Conservation (phyloP, 805 yeast genomes). For the Ogataea methanolica region DNA sequence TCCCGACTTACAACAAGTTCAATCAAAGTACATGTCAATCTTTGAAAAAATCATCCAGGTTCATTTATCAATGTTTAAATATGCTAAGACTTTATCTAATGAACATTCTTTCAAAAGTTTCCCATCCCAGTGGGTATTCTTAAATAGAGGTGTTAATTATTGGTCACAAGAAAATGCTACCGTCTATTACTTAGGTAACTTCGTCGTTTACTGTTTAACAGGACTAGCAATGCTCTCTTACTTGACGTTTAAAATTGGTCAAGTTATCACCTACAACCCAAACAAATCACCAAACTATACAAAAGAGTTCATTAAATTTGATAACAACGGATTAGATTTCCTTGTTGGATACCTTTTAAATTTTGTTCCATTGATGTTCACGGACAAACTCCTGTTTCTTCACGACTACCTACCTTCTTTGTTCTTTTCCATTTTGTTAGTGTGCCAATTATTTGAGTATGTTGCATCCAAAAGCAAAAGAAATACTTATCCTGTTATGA, state of each 20-base stretch:
- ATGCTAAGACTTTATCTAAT: slow-evolving; percentile 42
- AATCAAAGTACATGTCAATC: slow-evolving; percentile 33
- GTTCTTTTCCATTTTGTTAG: slow-evolving; percentile 42
- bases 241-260: slow-evolving; percentile 7
- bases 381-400: slow-evolving; percentile 32
- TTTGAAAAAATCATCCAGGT: slow-evolving; percentile 50
- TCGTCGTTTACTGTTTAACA: slow-evolving; percentile 49
- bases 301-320: slow-evolving; percentile 15
- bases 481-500: slow-evolving; percentile 27
- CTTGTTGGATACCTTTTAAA: slow-evolving; percentile 56
- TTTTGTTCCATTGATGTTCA: slow-evolving; percentile 48
- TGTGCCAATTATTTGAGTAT: slow-evolving; percentile 42
- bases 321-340: slow-evolving; percentile 30
- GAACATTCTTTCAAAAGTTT: slow-evolving; percentile 46
- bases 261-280: slow-evolving; percentile 19
- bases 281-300: slow-evolving; percentile 2
- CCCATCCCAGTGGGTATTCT: slow-evolving; percentile 63
- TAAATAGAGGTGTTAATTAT: slow-evolving; percentile 54
- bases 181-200: slow-evolving; percentile 63
- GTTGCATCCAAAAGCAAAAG: slow-evolving; percentile 26
- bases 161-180: slow-evolving; percentile 41
- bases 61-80: slow-evolving; percentile 51
- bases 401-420: slow-evolving; percentile 48
- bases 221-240: slow-evolving; percentile 29
- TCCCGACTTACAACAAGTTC: slow-evolving; percentile 30